These are phyloP conservation scores for Ceratobasidium sp. DNA, from an alignment of 1,284 basidiomycete genomes.

Conservation along the genomic window DNA sequence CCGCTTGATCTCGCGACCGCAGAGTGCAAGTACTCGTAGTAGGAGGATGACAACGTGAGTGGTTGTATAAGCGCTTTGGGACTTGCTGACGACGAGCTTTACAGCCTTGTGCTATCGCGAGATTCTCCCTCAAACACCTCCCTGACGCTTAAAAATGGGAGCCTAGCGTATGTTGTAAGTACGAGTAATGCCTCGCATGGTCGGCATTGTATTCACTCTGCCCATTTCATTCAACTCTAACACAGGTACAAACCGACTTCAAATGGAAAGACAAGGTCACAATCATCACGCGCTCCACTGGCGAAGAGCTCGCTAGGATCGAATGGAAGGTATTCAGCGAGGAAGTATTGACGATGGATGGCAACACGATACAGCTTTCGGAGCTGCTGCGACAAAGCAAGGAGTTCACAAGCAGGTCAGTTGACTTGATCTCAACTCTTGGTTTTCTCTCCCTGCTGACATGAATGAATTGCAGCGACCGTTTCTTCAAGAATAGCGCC, in stretches of 20 bases:
- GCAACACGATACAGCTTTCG: neutral
- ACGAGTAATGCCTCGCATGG: too few species aligned
- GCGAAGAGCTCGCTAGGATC: neutral
- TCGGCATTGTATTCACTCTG: too few species aligned
- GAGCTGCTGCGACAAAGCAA: neutral
- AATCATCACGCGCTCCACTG: neutral
- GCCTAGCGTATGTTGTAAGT: neutral
- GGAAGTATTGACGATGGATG: neutral
- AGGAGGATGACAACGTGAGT: too few species aligned
- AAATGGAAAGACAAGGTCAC: neutral
- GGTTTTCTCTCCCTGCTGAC: neutral
- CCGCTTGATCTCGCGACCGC: too few species aligned
- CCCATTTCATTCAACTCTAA: neutral
- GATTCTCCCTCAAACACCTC: neutral
- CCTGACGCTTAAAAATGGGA: neutral
- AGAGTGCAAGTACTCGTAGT: too few species aligned
- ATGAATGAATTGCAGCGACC: neutral
- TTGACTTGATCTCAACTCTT: neutral
- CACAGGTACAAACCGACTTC: neutral
- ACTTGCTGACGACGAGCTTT: too few species aligned
- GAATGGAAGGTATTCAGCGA: neutral
- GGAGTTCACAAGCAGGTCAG: constrained; percentile 1
- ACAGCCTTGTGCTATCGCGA: neutral
- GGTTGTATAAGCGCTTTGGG: too few species aligned
- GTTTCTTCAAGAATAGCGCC: constrained; percentile 10